Conservation (phyloP, 495 filamentous ascomycete genomes). For the Neurospora sublineolata region DNA sequence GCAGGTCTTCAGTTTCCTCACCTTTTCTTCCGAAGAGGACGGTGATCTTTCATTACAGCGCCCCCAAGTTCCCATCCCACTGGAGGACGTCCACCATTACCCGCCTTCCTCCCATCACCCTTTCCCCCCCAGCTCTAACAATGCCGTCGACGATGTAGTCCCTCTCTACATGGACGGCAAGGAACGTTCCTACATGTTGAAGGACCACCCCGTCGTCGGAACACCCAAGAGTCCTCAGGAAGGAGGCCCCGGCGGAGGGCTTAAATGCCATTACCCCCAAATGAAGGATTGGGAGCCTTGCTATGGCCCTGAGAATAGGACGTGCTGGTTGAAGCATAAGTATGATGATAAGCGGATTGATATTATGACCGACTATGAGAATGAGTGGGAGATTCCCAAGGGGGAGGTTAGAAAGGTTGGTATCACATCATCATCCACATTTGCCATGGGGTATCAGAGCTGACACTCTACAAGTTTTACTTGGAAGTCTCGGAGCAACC, state of each 20-base stretch:
- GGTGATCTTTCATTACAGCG: not conserved
- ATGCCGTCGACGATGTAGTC: not conserved
- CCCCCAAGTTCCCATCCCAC: not conserved
- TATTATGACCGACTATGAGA: slow-evolving; percentile 7
- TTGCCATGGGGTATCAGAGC: not conserved
- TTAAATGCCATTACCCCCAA: slow-evolving; percentile 1
- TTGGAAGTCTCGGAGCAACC: slow-evolving; percentile 8
- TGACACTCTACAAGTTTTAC: not conserved
- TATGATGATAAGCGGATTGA: not conserved
- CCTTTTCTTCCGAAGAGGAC: slow-evolving; percentile 4
- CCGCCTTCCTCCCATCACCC: not conserved
- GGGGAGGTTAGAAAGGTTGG: not conserved
- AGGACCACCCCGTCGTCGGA: not conserved
- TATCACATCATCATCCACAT: not conserved
- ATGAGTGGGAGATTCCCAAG: not conserved
- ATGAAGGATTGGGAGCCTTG: slow-evolving; percentile 4
- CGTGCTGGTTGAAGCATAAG: slow-evolving; percentile 5
- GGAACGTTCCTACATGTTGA: not conserved
- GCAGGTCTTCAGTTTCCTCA: slow-evolving; percentile 6
- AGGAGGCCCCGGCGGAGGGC: not conserved
- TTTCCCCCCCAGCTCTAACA: not conserved
- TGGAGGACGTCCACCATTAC: not conserved
- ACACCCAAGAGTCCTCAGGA: slow-evolving; percentile 8
- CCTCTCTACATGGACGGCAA: not conserved
- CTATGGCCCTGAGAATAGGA: slow-evolving; percentile 1